Base-by-base conservation (phyloP, 495 filamentous ascomycete genomes). In the Daldinia concentrica region DNA sequence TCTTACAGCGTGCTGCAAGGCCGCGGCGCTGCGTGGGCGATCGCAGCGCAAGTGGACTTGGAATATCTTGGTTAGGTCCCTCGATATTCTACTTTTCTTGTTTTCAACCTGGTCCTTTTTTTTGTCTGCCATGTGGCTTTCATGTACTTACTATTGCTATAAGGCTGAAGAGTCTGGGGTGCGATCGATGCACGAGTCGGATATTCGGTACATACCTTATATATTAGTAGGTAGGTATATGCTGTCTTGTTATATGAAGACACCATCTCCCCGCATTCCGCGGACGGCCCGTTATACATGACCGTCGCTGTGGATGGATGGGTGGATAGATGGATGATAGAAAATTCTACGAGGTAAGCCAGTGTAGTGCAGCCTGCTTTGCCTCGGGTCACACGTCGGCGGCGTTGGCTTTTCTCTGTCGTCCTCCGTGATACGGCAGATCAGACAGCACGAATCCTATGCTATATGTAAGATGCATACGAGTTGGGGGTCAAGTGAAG, bases 81-180 rank as follows among this genome's bases (percentile, higher is more conserved):
- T 9, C 3, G n/a, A 2, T 50, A 24, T 51, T 51, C 0, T 29
- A 22, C 12, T 0, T 26, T 32, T 17, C 29, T 9, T 29, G 5
- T 56, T 59, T 43, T 41, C 8, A 12, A 12, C 30, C 54, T 9
- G 17, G 19, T 5, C 43, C 8, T 32, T 48, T 22, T 48, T 22
- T 22, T 12, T 37, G 22, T 30, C 15, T 15, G 41, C 63, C 63
- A 66, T 66, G 63, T 66, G 63, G 54, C 15, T 36, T 48, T 51
- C 19, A 58, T 50, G 63, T 66, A 66, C 54, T 58, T 66, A 66
- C 55, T 66, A 52, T 32, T 5, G 54, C 52, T 66, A 41, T 66
- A 58, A 66, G 63, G 63, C 63, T 66, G 63, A 66, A 22, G 24
- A 60, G 29, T 45, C 57, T 8, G 57, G 57, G 57, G 57, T 60